Evolutionary conservation across 805 yeast genomes (phyloP).

Genomic region (Wickerhamomyces strasburgensis): DNA sequence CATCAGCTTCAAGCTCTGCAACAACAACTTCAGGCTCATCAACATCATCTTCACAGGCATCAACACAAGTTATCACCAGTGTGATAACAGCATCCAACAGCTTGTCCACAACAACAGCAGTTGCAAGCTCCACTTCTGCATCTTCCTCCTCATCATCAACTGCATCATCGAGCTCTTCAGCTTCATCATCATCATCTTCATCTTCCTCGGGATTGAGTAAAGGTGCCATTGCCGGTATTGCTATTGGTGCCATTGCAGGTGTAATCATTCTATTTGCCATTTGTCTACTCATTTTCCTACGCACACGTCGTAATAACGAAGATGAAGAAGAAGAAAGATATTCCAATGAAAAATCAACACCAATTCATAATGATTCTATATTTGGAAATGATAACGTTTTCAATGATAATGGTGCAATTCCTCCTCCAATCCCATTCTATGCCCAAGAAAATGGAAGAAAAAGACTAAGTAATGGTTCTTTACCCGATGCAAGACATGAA

Average conservation of each 20-base stretch:
- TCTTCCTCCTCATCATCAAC: conserved; percentile 7
- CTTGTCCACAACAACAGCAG: conserved; percentile 12
- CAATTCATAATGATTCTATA: conserved; percentile 6
- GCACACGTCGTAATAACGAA: conserved; percentile 10
- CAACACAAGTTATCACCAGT: conserved; percentile 15
- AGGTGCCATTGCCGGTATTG: conserved; percentile 61
- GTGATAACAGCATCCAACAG: conserved; percentile 18
- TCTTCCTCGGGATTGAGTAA: conserved; percentile 17
- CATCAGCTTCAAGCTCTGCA: conserved; percentile 14
- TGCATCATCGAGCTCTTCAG: conserved; percentile 1
- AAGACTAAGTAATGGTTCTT: conserved; percentile 49
- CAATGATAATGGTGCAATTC: background rate
- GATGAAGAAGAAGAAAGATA: conserved; percentile 17
- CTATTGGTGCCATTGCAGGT: conserved; percentile 49
- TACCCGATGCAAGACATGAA: conserved; percentile 44
- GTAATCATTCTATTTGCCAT: conserved; percentile 32
- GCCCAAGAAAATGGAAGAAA: conserved; percentile 37
- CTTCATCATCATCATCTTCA: conserved; percentile 4
- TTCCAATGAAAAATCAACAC: conserved; percentile 2
- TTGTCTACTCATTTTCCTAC: conserved; percentile 15
- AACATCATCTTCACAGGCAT: conserved; percentile 3
- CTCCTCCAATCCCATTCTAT: conserved; percentile 15
- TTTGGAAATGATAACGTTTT: background rate
- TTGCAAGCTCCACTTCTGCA: conserved; percentile 5
- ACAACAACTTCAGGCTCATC: conserved; percentile 11